Evolutionary conservation across 2,329 filamentous ascomycete species (phyloP).

Genomic region (Ascochyta lentis): DNA sequence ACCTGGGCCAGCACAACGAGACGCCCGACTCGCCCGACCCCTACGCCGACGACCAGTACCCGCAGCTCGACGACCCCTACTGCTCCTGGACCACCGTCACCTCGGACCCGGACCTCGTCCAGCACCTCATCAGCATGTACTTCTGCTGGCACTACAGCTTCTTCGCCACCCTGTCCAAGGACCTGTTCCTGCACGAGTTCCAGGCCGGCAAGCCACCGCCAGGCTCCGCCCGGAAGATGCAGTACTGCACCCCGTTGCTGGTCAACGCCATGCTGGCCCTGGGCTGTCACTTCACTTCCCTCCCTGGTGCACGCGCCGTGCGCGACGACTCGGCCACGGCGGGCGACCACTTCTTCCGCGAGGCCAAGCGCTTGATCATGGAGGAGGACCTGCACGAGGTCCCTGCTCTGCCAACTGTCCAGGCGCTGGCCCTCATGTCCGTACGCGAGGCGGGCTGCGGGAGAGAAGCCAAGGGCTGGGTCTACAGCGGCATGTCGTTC

Average conservation of each 20-base stretch:
- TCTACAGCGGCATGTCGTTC: constrained; percentile 98
- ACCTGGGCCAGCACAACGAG: constrained; percentile 59
- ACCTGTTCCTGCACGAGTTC: constrained; percentile 87
- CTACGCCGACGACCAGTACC: constrained; percentile 54
- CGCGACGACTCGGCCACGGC: constrained; percentile 81
- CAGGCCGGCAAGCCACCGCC: constrained; percentile 69
- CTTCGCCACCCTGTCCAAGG: constrained; percentile 88
- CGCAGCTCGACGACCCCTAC: constrained; percentile 70
- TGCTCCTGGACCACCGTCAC: constrained; percentile 90
- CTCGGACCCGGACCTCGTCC: constrained; percentile 76
- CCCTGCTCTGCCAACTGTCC: constrained; percentile 85
- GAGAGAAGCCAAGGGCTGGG: constrained; percentile 94
- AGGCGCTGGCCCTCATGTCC: constrained; percentile 93
- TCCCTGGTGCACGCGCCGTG: constrained; percentile 72
- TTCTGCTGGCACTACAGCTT: constrained; percentile 98
- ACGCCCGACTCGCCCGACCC: constrained; percentile 37
- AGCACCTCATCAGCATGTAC: constrained; percentile 94
- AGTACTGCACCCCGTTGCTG: constrained; percentile 86
- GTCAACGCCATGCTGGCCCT: constrained; percentile 94
- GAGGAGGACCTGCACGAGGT: constrained; percentile 94
- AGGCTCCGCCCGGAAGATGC: constrained; percentile 59
- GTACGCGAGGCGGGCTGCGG: constrained; percentile 95
- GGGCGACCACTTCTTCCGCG: constrained; percentile 94
- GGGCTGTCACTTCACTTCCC: constrained; percentile 89
- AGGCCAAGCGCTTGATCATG: constrained; percentile 87